A percentile compares a stretch with the other conserved stretches of the same genome.
These are phyloP conservation scores for Drosera spatulata DNA, from an alignment of 179 eudicot species.

Conservation along the genomic window DNA sequence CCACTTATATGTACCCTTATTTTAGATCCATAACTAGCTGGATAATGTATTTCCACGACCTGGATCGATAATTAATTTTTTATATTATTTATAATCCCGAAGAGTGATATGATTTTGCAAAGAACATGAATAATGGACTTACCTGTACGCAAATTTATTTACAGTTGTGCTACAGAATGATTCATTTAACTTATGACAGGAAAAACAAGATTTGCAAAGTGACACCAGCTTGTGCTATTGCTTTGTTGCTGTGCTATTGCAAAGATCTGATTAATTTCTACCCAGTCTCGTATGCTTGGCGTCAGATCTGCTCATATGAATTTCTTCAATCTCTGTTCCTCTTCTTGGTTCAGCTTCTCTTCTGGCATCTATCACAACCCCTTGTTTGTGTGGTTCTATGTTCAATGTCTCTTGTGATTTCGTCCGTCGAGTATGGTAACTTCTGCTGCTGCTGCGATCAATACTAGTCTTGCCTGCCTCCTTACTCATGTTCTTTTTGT, in stretches of 20 bases:
- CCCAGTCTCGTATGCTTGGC: slow-evolving; percentile 2
- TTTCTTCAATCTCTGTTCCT: slow-evolving; percentile 9
- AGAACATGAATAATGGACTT: background rate
- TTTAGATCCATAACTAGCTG: too few species aligned
- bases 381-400: slow-evolving; percentile 4
- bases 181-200: too few species aligned
- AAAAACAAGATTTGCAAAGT: too few species aligned
- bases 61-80: too few species aligned
- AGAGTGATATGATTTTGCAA: background rate
- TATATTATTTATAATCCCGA: too few species aligned
- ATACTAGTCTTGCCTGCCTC: slow-evolving; percentile 4
- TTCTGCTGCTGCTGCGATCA: slow-evolving; percentile 6
- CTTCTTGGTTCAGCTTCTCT: slow-evolving; percentile 3
- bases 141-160: too few species aligned
- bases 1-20: too few species aligned
- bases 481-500: slow-evolving; percentile 7
- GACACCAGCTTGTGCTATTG: too few species aligned
- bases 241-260: too few species aligned
- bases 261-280: slow-evolving; percentile 6
- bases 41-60: too few species aligned
- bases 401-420: slow-evolving; percentile 8
- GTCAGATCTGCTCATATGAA: slow-evolving; percentile 8
- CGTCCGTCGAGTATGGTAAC: slow-evolving; percentile 2
- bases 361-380: slow-evolving; percentile 1
- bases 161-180: too few species aligned